Evolutionary conservation across 2,329 filamentous ascomycete species (phyloP), one percentile per base, ranked within the genome.

Genomic region (Tolypocladium cylindrosporum): DNA sequence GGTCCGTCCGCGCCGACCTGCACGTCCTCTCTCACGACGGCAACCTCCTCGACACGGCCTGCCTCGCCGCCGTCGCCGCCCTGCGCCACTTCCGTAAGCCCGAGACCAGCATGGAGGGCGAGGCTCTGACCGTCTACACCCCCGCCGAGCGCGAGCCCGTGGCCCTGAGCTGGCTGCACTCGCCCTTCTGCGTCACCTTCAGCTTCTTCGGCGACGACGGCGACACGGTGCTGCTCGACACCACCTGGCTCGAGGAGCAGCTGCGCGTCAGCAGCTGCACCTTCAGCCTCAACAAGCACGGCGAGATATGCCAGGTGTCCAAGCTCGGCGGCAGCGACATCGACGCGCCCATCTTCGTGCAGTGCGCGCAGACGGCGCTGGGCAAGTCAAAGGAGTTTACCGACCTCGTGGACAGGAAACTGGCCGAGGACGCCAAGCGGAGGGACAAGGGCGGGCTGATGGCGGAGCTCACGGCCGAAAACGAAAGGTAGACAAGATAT

Each of bases 21-120:
- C 94, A 99, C 73, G 86, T 97, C 53, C 81, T 97, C 52, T 88
- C 91, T 55, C 90, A 92, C 69, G 93, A 97, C 70, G 94, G 94
- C 56, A 93, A 92, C 65, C 79, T 99, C 48, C 84, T 94, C 41
- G 93, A 97, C 72, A 86, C 88, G 3, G 83, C 89, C 27, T 97
- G 92, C 69, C 82, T 97, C 56, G 91, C 90, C 37, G 86, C 96
- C 56, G 87, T 97, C 64, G 89, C 93, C 1, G 91, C 90, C 2
- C 78, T 99, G 63, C 87, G 90, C 61, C 93, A 97, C 75, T 99
- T 96, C 75, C 84, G 90, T 61, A 87, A 92, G 68, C 92, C 91
- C 1, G 94, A 97, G 70, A 90, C 92, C 7, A 87, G 86, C 65
- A 89, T 97, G 40, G 87, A 91, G 66, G 91, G 90, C 58, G 91